These are phyloP conservation scores for Tagetes patula DNA, from an alignment of 129 eudicot genomes.

Conservation along the genomic window DNA sequence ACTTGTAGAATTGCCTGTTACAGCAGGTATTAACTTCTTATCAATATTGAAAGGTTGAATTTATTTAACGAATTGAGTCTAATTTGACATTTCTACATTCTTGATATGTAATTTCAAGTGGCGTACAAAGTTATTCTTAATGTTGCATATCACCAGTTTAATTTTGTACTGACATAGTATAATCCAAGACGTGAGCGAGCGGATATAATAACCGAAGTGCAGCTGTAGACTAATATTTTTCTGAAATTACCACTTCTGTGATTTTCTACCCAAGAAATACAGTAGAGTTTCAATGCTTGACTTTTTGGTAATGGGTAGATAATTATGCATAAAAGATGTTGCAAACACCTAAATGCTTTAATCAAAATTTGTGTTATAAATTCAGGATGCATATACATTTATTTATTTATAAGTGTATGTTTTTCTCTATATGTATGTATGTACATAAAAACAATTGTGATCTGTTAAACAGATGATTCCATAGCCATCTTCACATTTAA, in stretches of 20 bases:
- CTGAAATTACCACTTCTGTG: not conserved
- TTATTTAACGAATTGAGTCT: no score
- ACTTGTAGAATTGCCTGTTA: no score
- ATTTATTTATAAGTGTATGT: slow-evolving; percentile 13
- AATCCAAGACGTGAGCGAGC: no score
- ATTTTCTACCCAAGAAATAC: not conserved
- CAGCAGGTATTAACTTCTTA: no score
- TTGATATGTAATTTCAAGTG: no score
- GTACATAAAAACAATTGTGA: slow-evolving; percentile 27
- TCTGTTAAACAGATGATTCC: slow-evolving; percentile 33
- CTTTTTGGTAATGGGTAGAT: not conserved
- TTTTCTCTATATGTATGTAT: slow-evolving; percentile 35
- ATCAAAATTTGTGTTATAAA: slow-evolving; percentile 38
- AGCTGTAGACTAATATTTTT: no score
- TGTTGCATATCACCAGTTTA: no score
- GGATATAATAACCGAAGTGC: no score
- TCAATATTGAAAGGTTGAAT: no score
- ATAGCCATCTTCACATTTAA: slow-evolving; percentile 27
- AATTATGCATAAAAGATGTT: not conserved
- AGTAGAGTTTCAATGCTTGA: not conserved
- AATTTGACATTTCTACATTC: no score
- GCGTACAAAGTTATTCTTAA: no score
- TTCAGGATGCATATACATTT: slow-evolving; percentile 14
- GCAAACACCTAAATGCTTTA: slow-evolving; percentile 19
- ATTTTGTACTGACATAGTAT: no score